These are phyloP conservation scores for Chlorella sp. DNA, from an alignment of 139 green algal genomes.

Conservation along the genomic window DNA sequence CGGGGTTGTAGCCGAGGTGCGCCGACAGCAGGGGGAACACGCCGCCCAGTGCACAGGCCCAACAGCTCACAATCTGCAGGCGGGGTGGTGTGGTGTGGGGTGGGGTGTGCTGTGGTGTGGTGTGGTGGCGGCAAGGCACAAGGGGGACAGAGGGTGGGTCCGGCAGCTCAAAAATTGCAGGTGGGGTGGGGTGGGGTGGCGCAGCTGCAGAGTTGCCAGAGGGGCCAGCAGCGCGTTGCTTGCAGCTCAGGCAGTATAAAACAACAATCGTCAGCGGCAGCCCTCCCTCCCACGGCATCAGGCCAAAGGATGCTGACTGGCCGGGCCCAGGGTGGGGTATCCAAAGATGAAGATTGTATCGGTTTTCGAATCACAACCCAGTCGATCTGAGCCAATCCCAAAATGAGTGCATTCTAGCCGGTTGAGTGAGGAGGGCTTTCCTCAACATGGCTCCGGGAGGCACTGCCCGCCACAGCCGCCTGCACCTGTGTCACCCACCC, in stretches of 20 bases:
- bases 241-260: neutral
- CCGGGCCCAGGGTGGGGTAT: too few relatives aligned
- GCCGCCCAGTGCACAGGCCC: constrained; percentile 72
- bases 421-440: too few relatives aligned
- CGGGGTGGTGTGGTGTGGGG: neutral
- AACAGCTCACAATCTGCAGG: constrained; percentile 70
- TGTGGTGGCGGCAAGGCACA: constrained; percentile 46
- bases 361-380: too few relatives aligned
- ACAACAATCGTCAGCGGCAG: too few relatives aligned
- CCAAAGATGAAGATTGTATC: too few relatives aligned
- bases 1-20: constrained; percentile 64
- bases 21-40: constrained; percentile 66
- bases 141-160: constrained; percentile 69
- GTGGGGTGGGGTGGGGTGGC: neutral
- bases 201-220: neutral
- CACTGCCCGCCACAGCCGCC: too few relatives aligned
- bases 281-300: too few relatives aligned
- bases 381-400: too few relatives aligned
- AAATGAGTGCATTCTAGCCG: too few relatives aligned
- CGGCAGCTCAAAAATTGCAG: constrained; percentile 73
- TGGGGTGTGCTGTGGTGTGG: neutral
- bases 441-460: too few relatives aligned
- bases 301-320: too few relatives aligned
- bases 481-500: too few relatives aligned
- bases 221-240: neutral